phyloP scores from a whole-genome alignment of 192 early-diverging fungal species.

The Fimicolochytrium jonesii region DNA sequence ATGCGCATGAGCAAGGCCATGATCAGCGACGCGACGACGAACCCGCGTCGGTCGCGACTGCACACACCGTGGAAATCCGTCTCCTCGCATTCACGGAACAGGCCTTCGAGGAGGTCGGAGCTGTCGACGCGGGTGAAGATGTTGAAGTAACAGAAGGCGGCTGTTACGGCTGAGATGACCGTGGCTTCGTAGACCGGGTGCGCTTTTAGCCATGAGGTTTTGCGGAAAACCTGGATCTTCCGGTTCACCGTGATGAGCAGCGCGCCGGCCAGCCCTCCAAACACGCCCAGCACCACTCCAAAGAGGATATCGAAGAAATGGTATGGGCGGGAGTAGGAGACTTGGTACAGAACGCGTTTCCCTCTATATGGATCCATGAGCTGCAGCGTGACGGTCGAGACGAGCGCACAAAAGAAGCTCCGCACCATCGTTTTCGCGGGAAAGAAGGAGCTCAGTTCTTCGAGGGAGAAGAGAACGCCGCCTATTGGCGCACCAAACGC shows the following conservation, averaged over 20 bases:
- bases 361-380: constrained; percentile 57
- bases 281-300: constrained; percentile 76
- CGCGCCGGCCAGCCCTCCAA: constrained; percentile 84
- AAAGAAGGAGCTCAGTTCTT: constrained; percentile 90
- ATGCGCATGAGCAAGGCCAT: constrained; percentile 30
- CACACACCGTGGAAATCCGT: constrained; percentile 38
- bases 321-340: constrained; percentile 83
- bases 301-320: constrained; percentile 88
- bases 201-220: constrained; percentile 59
- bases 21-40: constrained; percentile 17
- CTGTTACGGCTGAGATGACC: constrained; percentile 65
- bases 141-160: constrained; percentile 70
- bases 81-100: constrained; percentile 85
- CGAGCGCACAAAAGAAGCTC: constrained; percentile 91
- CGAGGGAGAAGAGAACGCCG: constrained; percentile 91
- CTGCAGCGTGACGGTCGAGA: constrained; percentile 82
- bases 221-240: constrained; percentile 65
- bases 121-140: constrained; percentile 81
- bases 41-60: constrained; percentile 10
- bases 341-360: constrained; percentile 62
- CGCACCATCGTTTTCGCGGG: constrained; percentile 93
- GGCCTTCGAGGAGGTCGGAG: constrained; percentile 77
- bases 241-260: constrained; percentile 72
- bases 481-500: no score
- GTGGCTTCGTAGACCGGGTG: constrained; percentile 75